Evolutionary conservation across 371 early-diverging fungal species (phyloP).

Genomic region (Dinochytrium kinnereticum): DNA sequence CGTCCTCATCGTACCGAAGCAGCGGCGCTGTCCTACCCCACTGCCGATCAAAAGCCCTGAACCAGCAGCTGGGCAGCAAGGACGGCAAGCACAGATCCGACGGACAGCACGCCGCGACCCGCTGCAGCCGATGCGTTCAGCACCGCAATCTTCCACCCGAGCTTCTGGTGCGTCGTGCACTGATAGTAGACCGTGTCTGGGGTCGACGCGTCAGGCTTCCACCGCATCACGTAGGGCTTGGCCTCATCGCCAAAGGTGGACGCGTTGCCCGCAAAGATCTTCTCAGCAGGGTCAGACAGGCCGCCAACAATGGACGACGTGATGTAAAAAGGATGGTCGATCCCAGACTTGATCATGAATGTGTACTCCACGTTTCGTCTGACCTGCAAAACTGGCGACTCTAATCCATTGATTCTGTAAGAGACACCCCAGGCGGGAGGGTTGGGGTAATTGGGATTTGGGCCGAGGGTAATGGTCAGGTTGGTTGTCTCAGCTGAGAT

Average conservation of each 20-base stretch:
- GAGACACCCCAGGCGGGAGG: conserved; percentile 5
- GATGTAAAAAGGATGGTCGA: background rate
- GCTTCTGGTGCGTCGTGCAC: conserved; percentile 7
- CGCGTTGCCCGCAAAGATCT: background rate
- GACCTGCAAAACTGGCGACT: background rate
- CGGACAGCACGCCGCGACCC: no score
- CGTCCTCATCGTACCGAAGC: no score
- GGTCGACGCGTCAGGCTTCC: background rate
- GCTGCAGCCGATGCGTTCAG: background rate
- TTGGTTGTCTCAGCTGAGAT: background rate
- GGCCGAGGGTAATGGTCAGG: background rate
- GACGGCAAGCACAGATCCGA: no score
- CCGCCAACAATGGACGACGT: conserved; percentile 3
- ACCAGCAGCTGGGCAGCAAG: no score
- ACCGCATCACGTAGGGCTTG: background rate
- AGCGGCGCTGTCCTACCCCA: no score
- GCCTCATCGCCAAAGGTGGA: background rate
- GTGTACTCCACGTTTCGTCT: background rate
- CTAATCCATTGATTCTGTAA: background rate
- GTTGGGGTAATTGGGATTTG: conserved; percentile 3
- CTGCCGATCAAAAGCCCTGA: no score
- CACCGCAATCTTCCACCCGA: conserved; percentile 1
- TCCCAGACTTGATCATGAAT: background rate
- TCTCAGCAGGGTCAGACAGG: background rate
- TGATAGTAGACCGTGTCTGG: conserved; percentile 1